phyloP scores from a whole-genome alignment of 768 basidiomycete species.

The Hydnum rufescens region DNA sequence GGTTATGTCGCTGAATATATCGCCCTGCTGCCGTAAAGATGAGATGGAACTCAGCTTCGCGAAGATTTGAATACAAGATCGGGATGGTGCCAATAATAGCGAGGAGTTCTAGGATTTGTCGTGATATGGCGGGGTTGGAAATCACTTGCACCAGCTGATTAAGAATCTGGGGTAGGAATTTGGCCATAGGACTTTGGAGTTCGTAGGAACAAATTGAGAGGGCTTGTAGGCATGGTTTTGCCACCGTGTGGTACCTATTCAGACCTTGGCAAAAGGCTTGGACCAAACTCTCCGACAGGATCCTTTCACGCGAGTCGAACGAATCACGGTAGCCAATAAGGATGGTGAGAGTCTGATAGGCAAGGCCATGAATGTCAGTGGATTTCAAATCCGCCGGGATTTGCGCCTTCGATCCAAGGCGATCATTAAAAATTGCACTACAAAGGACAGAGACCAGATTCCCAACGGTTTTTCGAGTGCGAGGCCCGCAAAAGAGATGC shows the following conservation, averaged over 20 bases:
- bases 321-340: slow-evolving; percentile 70
- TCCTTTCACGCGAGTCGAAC: slow-evolving; percentile 29
- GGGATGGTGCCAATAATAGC: slow-evolving; percentile 68
- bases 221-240: slow-evolving; percentile 55
- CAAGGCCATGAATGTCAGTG: slow-evolving; percentile 72
- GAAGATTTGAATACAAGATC: slow-evolving; percentile 71
- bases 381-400: slow-evolving; percentile 27
- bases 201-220: slow-evolving; percentile 79
- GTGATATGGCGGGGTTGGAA: slow-evolving; percentile 79
- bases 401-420: slow-evolving; percentile 23
- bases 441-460: slow-evolving; percentile 49
- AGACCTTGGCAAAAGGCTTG: slow-evolving; percentile 23
- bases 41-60: slow-evolving; percentile 75
- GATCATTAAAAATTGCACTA: slow-evolving; percentile 36
- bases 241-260: slow-evolving; percentile 17
- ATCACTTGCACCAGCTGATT: slow-evolving; percentile 85
- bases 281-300: slow-evolving; percentile 21
- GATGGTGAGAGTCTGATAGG: slow-evolving; percentile 72
- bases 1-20: slow-evolving; percentile 82
- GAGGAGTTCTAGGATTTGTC: slow-evolving; percentile 90
- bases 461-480: slow-evolving; percentile 41
- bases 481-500: slow-evolving; percentile 86
- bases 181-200: slow-evolving; percentile 60
- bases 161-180: slow-evolving; percentile 57
- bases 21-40: slow-evolving; percentile 88